A percentile compares a stretch with the other conserved stretches of the same genome.
Conservation (phyloP, 108 stramenopile genomes). For the Cyclotella atomus region DNA sequence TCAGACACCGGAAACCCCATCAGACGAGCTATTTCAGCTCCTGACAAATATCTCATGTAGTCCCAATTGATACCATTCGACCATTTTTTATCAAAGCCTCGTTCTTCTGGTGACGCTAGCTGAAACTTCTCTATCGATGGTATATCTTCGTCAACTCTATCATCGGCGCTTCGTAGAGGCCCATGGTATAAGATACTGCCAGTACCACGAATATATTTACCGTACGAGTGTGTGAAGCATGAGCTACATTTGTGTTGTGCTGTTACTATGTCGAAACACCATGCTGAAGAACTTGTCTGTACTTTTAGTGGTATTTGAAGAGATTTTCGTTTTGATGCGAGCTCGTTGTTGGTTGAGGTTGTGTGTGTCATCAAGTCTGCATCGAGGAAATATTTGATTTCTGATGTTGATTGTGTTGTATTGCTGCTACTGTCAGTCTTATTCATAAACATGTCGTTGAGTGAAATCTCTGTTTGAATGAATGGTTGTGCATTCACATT, state of each 20-base stretch:
- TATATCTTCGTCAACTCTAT: neutral
- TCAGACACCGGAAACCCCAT: conserved; percentile 68
- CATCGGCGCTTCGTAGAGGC: neutral
- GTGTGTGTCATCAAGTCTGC: conserved; percentile 5
- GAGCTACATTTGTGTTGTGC: conserved; percentile 51
- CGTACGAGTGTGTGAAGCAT: conserved; percentile 91
- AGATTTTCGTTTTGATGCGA: conserved; percentile 12
- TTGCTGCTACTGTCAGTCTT: neutral
- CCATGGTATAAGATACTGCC: conserved; percentile 81
- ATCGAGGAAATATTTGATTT: conserved; percentile 36
- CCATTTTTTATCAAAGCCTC: conserved; percentile 64
- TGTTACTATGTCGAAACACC: conserved; percentile 91
- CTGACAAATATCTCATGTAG: conserved; percentile 81
- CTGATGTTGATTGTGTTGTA: conserved; percentile 1
- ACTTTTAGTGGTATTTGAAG: conserved; percentile 63
- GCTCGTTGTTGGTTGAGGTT: neutral
- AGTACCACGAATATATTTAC: conserved; percentile 79
- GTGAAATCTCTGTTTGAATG: conserved; percentile 21
- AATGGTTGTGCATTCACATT: conserved; percentile 17
- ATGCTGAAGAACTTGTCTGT: conserved; percentile 60
- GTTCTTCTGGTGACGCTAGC: conserved; percentile 57
- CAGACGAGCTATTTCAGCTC: conserved; percentile 78
- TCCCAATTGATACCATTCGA: conserved; percentile 53
- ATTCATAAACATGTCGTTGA: neutral
- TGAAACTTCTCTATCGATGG: conserved; percentile 31